phyloP scores from a whole-genome alignment of 768 basidiomycete genomes.

The Tricholomella constricta region DNA sequence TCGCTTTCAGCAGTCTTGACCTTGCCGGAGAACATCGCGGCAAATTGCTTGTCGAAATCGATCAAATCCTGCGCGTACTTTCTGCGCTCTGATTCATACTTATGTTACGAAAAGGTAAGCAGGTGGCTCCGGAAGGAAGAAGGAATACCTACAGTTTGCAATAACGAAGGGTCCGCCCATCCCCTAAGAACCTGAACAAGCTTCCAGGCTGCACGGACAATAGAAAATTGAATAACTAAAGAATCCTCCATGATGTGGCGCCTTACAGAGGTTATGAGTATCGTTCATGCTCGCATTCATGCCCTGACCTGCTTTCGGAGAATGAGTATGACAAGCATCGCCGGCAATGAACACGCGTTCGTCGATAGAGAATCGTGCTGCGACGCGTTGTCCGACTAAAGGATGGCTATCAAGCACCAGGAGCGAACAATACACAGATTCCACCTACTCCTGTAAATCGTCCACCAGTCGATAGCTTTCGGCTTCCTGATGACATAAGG shows the following conservation, averaged over 20 bases:
- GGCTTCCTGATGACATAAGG: slow-evolving; percentile 57
- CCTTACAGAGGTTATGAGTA: slow-evolving; percentile 64
- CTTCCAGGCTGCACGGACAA: slow-evolving; percentile 54
- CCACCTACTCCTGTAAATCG: slow-evolving; percentile 66
- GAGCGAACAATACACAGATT: neutral
- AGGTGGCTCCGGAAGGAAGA: neutral
- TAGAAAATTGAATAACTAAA: neutral
- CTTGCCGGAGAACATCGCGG: slow-evolving; percentile 68
- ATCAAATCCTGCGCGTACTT: slow-evolving; percentile 75
- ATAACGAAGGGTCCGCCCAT: slow-evolving; percentile 47
- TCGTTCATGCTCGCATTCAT: slow-evolving; percentile 82
- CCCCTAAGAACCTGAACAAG: slow-evolving; percentile 57
- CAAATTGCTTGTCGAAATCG: slow-evolving; percentile 65
- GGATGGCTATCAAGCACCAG: neutral
- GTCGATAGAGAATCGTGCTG: slow-evolving; percentile 58
- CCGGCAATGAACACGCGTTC: slow-evolving; percentile 77
- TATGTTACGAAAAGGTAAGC: neutral
- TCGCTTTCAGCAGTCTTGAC: slow-evolving; percentile 49
- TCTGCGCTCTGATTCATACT: slow-evolving; percentile 73
- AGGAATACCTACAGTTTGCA: slow-evolving; percentile 48
- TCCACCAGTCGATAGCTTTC: slow-evolving; percentile 68
- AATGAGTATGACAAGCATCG: slow-evolving; percentile 74
- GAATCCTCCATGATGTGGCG: neutral
- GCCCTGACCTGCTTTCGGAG: slow-evolving; percentile 71
- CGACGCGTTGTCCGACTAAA: slow-evolving; percentile 74